Base-by-base conservation (phyloP, 192 early-diverging fungal genomes). In the Dimargaris cristalligena region DNA sequence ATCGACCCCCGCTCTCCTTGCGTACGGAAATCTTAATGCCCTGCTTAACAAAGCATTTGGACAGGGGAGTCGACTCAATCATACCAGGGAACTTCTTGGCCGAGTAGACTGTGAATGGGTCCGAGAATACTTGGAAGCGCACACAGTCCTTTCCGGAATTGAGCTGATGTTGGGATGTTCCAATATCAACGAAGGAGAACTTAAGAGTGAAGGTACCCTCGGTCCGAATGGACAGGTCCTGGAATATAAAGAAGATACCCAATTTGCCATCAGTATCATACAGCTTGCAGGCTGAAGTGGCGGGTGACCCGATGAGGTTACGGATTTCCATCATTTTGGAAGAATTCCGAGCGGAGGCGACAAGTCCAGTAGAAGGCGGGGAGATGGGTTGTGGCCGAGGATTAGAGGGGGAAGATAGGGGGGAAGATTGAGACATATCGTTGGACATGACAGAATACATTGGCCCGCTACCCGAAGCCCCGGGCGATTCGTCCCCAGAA, bases 41-140 rank as follows among this genome's bases (percentile, higher is more conserved):
- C 68, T 88, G 85, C 31, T 67, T 67, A 29, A 81, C 81, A 73
- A 87, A 85, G 41, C 75, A 75, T 65, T 80, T 83, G 22, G 85
- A 87, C 0, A 88, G 72, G 52, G 74, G 70, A 0, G 83, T 88
- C 11, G 84, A 88, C 64, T 84, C 84, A n/a, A 80, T 85, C 83
- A 88, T 86, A 4, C 85, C 85, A 2, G 85, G 85, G 64, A 88
- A 88, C 44, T 78, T 74, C 60, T 88, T 88, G 32, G 83, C 85
- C 35, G 82, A 85, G 63, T 76, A 85, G 48, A 85, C 81, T 22
- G 71, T 73, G 62, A 88, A 88, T 18, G 76, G 72, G 23, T 82
- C 76, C 22, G 82, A 79, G 58, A 80, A 84, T 2, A 76, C 69
- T 16, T 67, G 65, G 0, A 77, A 75, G 28, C 60, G 61, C 0